A percentile compares a stretch with the other conserved stretches of the same genome.
Evolutionary conservation across 208 protist genomes (phyloP).

Genomic region (Trypanosoma caninum): DNA sequence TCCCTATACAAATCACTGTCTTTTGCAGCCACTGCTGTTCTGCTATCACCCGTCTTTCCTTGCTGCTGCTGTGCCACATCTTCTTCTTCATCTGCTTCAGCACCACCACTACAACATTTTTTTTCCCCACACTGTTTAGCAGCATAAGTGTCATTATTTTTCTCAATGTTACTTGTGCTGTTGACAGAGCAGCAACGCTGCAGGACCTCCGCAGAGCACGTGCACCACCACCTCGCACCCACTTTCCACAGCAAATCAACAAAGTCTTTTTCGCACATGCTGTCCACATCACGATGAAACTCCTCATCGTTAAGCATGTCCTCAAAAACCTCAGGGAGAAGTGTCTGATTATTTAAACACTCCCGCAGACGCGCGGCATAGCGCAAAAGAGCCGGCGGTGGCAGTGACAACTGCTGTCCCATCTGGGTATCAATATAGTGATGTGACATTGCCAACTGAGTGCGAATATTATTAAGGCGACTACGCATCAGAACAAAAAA

Average conservation of each 20-base stretch:
- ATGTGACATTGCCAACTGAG: background rate
- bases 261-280: conserved; percentile 37
- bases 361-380: conserved; percentile 10
- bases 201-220: conserved; percentile 33
- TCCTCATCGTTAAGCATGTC: conserved; percentile 60
- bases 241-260: conserved; percentile 51
- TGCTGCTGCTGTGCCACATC: background rate
- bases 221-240: conserved; percentile 57
- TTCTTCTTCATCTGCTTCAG: background rate
- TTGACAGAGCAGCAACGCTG: conserved; percentile 4
- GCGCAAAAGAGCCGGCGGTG: conserved; percentile 14
- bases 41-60: too few relatives aligned
- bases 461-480: conserved; percentile 6
- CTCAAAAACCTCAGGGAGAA: conserved; percentile 32
- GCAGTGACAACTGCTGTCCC: conserved; percentile 15
- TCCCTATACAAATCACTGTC: conserved; percentile 26
- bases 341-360: conserved; percentile 4
- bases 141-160: background rate
- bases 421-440: conserved; percentile 14
- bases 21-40: background rate
- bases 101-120: background rate
- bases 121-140: conserved; percentile 8
- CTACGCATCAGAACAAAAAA: conserved; percentile 11
- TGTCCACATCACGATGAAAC: conserved; percentile 58
- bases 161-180: background rate